Base-by-base conservation (phyloP, 768 basidiomycete species). In the Trametes punicea region DNA sequence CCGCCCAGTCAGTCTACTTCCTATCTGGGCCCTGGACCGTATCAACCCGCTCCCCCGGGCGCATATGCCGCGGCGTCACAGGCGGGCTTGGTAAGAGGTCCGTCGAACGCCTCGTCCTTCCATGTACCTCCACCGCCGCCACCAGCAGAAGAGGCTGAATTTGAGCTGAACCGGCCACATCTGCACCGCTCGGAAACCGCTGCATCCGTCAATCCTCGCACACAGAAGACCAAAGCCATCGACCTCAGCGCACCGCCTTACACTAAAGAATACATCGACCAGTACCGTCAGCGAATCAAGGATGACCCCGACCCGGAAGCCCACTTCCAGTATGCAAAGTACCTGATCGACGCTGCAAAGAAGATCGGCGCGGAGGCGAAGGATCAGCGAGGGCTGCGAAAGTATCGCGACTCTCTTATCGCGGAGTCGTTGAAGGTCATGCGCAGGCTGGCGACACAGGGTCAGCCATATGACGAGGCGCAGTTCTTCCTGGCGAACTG, bases 401-500 rank as follows among this genome's bases (percentile, higher is more conserved):
- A 90, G 71, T 98, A 95, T 69, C 84, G 90, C 51, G 96, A 98
- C 68, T 66, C 84, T 16, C 81, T 99, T 34, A 80, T 99, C 46
- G 78, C 77, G 49, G 97, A 99, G 73, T 85, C 91, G 9, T 75
- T 99, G 65, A 96, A 98, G 72, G 88, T 93, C 48, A 82, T 98
- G 59, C 88, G 96, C 61, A 84, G 93, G 48, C 77, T 98, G 46
- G 97, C 96, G 3, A 95, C 93, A 6, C 90, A 93, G 70, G 90
- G 88, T 20, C 85, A 93, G 53, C 85, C 93, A 1, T 95, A 92
- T 70, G 85, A 93, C 56, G 97, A 99, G 65, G 96, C 97, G 11
- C 96, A 98, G 70, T 99, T 98, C 75, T 98, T 97, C 79, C 79
- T 98, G 41, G 97, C 96, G 38, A 98, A 98, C 64, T 95, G 95